These are phyloP conservation scores for Neopestalotiopsis sp. DNA, from an alignment of 2,329 filamentous ascomycete genomes.

Conservation along the genomic window DNA sequence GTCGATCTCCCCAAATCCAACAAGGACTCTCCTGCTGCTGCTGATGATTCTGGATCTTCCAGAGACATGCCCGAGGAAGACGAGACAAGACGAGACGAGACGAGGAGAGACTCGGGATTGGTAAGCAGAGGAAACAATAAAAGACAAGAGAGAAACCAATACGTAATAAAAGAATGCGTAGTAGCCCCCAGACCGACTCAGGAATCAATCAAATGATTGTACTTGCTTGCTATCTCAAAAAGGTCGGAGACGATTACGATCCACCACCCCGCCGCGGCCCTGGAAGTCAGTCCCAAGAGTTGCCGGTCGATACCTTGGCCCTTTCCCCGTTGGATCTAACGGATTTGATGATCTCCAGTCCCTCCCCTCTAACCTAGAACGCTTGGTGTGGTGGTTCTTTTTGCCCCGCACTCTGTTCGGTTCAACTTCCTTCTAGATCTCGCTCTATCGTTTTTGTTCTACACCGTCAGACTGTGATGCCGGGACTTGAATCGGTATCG, in stretches of 20 bases:
- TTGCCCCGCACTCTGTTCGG: neutral
- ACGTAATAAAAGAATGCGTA: neutral
- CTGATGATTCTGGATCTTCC: neutral
- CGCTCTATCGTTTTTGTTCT: neutral
- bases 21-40: neutral
- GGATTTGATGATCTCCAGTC: neutral
- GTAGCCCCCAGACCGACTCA: too few relatives aligned
- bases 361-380: neutral
- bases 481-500: too few relatives aligned
- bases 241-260: neutral
- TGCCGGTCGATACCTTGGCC: neutral
- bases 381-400: neutral
- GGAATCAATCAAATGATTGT: too few relatives aligned
- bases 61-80: neutral
- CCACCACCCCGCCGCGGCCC: neutral
- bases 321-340: neutral
- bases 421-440: neutral
- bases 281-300: neutral
- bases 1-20: conserved; percentile 9
- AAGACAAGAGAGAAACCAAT: neutral
- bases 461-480: too few relatives aligned
- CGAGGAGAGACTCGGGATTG: neutral
- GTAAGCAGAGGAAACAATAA: neutral
- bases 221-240: neutral
- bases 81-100: neutral